Evolutionary conservation across 768 basidiomycete species (phyloP), one percentile per base, ranked within the genome.

Genomic region (Nevesoporus exiguus): DNA sequence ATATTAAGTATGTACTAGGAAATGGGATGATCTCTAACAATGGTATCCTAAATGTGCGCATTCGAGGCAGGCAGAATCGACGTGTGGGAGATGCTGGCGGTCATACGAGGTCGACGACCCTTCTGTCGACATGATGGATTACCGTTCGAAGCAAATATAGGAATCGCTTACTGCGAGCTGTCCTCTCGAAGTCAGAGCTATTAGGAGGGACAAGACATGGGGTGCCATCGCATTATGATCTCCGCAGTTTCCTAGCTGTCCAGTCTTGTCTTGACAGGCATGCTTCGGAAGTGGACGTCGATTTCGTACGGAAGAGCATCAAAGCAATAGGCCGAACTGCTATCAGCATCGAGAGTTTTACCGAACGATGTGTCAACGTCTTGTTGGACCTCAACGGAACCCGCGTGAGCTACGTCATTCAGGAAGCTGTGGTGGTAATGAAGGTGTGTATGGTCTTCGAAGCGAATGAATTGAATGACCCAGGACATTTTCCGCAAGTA

Each of bases 401-500:
- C 1, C 81, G 93, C 10, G 91, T 99, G 36, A 95, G 88, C 76
- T 99, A 98, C 66, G 93, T 99, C 31, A 95, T 98, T 3, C 96
- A 98, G 67, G 96, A 99, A 72, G 94, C 93, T 1, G 91, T 98
- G 3, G 94, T 99, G 2, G 94, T 99, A 2, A 97, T 99, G 91
- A 98, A 98, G 84, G 95, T 93, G 47, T 45, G 77, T 54, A 21
- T 17, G 3, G 25, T 49, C 22, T 29, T 31, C 3, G 4, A 10
- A 11, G 21, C 14, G 15, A 11, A 9, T 19, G 17, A 27, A n/a
- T 25, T 30, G 21, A 24, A 48, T 42, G 5, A 43, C 46, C 13
- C 61, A 98, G 94, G 96, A 99, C 64, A 96, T 98, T 57, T 99
- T 98, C 83, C 83, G 96, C 43, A 93, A 92, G 77, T 99, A 98